Percentiles rank a stretch among this genome's conserved stretches.
Evolutionary conservation across 2,329 filamentous ascomycete species (phyloP).

Genomic region (Xylaria hypoxylon): DNA sequence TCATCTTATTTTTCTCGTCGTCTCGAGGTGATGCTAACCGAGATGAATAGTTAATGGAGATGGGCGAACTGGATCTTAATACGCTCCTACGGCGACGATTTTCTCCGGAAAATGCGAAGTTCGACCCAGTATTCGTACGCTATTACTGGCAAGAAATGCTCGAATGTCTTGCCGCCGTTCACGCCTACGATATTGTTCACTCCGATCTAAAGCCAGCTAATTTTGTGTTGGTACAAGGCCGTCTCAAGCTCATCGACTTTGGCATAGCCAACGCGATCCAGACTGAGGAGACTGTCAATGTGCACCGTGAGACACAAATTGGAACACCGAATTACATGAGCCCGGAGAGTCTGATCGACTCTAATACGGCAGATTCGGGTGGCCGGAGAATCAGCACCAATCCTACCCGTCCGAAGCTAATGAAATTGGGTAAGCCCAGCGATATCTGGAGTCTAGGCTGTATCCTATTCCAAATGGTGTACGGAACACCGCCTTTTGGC

Average conservation of each 20-base stretch:
- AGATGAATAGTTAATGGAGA: conserved; percentile 83
- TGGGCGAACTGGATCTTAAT: conserved; percentile 93
- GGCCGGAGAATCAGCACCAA: conserved; percentile 53
- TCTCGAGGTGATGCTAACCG: conserved; percentile 37
- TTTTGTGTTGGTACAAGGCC: conserved; percentile 90
- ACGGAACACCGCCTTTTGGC: conserved; percentile 94
- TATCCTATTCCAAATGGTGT: conserved; percentile 97
- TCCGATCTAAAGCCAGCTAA: conserved; percentile 98
- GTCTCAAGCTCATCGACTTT: conserved; percentile 96
- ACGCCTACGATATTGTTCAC: conserved; percentile 92
- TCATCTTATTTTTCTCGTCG: neutral
- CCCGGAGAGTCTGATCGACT: conserved; percentile 91
- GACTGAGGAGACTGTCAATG: conserved; percentile 94
- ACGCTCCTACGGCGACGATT: conserved; percentile 81
- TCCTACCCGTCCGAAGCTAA: conserved; percentile 72
- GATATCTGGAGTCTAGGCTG: conserved; percentile 97
- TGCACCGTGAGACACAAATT: conserved; percentile 94
- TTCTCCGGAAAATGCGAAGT: conserved; percentile 76
- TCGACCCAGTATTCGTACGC: conserved; percentile 92
- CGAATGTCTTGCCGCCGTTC: conserved; percentile 90
- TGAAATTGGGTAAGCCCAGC: conserved; percentile 95
- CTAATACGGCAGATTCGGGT: conserved; percentile 66
- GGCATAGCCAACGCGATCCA: conserved; percentile 98
- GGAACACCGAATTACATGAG: conserved; percentile 99
- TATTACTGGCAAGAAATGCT: conserved; percentile 99